Base-by-base conservation (phyloP, 768 basidiomycete species). In the Mycena alexandri region DNA sequence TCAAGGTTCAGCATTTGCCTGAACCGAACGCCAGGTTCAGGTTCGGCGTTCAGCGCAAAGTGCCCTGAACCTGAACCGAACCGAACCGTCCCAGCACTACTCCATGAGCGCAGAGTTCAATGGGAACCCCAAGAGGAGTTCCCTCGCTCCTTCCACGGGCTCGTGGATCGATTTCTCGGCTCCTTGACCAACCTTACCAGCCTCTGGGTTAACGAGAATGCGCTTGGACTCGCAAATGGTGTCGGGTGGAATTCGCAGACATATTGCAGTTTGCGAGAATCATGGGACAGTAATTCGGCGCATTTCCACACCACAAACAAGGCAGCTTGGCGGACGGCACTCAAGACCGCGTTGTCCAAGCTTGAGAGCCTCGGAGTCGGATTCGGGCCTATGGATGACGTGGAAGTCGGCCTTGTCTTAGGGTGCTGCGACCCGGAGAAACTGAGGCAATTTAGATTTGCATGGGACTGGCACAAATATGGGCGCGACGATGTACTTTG, bases 181-280 rank as follows among this genome's bases (percentile, higher is more conserved):
- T 63, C 65, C 3, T 56, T 73, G 13, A 47, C 50, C 17, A 64
- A 69, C 25, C 70, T 75, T 4, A 48, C 36, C 16, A 50, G 68
- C 24, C 71, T 75, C 17, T 75, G 73, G 74, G 68, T 75, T 13
- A 65, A 74, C 59, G 61, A 72, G 43, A 36, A 41, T 8, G 61
- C 57, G n/a, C 63, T 75, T 13, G 21, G 51, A 7, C 61, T 55
- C 33, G 58, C 21, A 2, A 34, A 21, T 3, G 33, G 50, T 52
- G 21, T 38, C 47, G 9, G 52, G 24, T 12, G 46, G 24, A 12
- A 57, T 29, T 36, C 7, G 22, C 5, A 11, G 5, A 9, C 24
- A 33, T 57, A 44, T 19, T 46, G 29, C 56, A 46, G 56, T 13
- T 42, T 47, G 41, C 56, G 41, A 22, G 58, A 72, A 22, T 41